Evolutionary conservation across 352 stramenopile species (phyloP), one percentile per base, ranked within the genome.

Genomic region (Albugo laibachii): DNA sequence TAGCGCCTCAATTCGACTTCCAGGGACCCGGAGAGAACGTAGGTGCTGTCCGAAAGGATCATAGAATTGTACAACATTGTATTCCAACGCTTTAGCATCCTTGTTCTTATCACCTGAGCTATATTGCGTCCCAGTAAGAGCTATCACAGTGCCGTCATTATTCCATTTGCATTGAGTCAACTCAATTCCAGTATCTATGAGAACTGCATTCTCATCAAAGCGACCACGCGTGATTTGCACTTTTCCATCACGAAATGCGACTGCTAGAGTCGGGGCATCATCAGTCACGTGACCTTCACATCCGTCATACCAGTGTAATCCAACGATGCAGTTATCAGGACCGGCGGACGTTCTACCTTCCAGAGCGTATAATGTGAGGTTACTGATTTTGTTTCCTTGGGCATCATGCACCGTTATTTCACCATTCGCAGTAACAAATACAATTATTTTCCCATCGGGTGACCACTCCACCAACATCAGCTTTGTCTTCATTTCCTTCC

Each of bases 381-480:
- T 77, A 49, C 70, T 80, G 12, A 94, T 59, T 45, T 87, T 87
- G 56, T 88, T 92, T 24, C 83, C 83, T 47, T 80, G 65, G n/a
- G 62, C 61, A 43, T 94, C 80, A 53, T 93, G 85, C 52, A 93
- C 79, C 1, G 77, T 66, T 37, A 95, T 66, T 36, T 92, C 77
- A 13, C 69, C 66, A 16, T 89, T 75, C 41, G 80, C 78, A 2
- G 74, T 92, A 34, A 91, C 78, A 48, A 95, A 95, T 8, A 96
- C 54, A 15, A 95, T 63, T 49, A 77, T 70, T 38, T 88, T 84
- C 38, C 73, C 77, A 51, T 96, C 86, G 0, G 89, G 88, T 8
- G 76, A 83, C 89, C 89, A 97, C 62, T 96, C 81, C n/a, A 97
- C 85, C 50, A 92, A 91, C 13, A 63, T 64, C n/a, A 96, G 53